Evolutionary conservation across 1,139 yeast species (phyloP).

Genomic region (Kodamaea anthophila): DNA sequence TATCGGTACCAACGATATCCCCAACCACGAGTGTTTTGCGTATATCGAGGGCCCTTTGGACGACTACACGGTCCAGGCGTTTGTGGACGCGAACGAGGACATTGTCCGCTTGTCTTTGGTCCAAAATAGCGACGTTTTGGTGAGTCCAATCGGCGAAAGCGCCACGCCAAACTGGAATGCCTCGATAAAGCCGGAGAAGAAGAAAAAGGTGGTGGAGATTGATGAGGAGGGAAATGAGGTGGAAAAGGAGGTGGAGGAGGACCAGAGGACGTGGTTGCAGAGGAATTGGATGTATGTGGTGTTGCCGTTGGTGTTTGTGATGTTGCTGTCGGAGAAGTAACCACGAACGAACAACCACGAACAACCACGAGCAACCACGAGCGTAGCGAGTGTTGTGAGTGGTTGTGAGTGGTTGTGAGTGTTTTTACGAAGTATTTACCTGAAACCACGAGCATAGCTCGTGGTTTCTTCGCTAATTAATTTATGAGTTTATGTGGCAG

Average conservation of each 20-base stretch:
- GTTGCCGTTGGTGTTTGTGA: slow-evolving; percentile 26
- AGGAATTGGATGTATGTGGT: slow-evolving; percentile 50
- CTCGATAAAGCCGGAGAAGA: slow-evolving; percentile 6
- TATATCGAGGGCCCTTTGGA: slow-evolving; percentile 11
- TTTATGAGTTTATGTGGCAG: too few species aligned
- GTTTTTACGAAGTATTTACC: not conserved
- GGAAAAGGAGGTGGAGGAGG: slow-evolving; percentile 21
- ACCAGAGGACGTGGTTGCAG: slow-evolving; percentile 44
- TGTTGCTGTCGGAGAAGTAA: slow-evolving; percentile 25
- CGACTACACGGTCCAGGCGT: slow-evolving; percentile 8
- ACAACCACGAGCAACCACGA: too few species aligned
- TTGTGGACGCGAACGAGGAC: slow-evolving; percentile 12
- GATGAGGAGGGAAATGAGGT: slow-evolving; percentile 24
- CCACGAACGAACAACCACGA: too few species aligned
- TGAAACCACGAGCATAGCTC: too few species aligned
- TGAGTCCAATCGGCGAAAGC: too few species aligned
- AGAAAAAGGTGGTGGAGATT: slow-evolving; percentile 9
- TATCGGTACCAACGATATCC: slow-evolving; percentile 26
- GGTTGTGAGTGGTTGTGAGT: too few species aligned
- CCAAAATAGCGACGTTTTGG: too few species aligned
- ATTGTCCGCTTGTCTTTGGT: slow-evolving; percentile 8
- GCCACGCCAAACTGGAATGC: slow-evolving; percentile 2
- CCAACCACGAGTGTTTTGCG: slow-evolving; percentile 28
- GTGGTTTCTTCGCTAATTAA: too few species aligned
- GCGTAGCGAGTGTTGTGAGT: too few species aligned